Conservation (phyloP, 805 yeast species). For the Barnettozyma sucrosica region DNA sequence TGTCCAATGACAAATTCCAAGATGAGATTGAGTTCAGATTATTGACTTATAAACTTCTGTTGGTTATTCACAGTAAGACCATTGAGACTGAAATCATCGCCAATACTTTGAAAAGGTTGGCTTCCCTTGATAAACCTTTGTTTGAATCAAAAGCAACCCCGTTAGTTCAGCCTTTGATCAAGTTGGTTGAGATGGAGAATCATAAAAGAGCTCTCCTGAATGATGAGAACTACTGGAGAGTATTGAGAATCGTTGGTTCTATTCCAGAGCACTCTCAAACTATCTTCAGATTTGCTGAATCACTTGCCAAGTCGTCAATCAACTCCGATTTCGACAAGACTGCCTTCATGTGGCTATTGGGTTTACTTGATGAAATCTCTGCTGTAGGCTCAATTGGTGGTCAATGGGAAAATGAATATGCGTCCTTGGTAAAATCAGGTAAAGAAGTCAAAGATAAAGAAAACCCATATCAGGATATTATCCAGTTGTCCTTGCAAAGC, state of each 20-base stretch:
- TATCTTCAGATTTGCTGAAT: slow-evolving; percentile 44
- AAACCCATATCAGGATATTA: slow-evolving; percentile 48
- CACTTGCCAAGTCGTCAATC: slow-evolving; percentile 26
- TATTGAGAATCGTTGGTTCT: slow-evolving; percentile 43
- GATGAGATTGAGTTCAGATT: slow-evolving; percentile 33
- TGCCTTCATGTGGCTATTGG: slow-evolving; percentile 62
- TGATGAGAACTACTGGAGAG: slow-evolving; percentile 50
- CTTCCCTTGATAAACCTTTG: slow-evolving; percentile 11
- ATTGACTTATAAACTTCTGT: slow-evolving; percentile 44
- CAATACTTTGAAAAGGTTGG: slow-evolving; percentile 10
- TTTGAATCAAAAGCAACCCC: slow-evolving; percentile 18
- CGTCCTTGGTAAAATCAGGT: slow-evolving; percentile 37
- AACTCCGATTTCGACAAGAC: slow-evolving; percentile 29
- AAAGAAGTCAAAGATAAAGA: slow-evolving; percentile 36
- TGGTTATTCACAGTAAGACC: slow-evolving; percentile 22
- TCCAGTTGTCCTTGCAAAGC: slow-evolving; percentile 55
- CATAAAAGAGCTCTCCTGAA: slow-evolving; percentile 35
- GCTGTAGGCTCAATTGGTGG: slow-evolving; percentile 78
- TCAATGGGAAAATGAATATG: slow-evolving; percentile 65
- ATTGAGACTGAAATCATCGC: slow-evolving; percentile 1
- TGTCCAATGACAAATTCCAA: slow-evolving; percentile 20
- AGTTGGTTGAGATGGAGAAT: slow-evolving; percentile 2
- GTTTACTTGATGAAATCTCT: slow-evolving; percentile 71
- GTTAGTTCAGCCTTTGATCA: slow-evolving; percentile 14
- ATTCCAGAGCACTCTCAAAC: slow-evolving; percentile 35